Conservation (phyloP, 2,329 filamentous ascomycete species). For the Fusarium luffae region DNA sequence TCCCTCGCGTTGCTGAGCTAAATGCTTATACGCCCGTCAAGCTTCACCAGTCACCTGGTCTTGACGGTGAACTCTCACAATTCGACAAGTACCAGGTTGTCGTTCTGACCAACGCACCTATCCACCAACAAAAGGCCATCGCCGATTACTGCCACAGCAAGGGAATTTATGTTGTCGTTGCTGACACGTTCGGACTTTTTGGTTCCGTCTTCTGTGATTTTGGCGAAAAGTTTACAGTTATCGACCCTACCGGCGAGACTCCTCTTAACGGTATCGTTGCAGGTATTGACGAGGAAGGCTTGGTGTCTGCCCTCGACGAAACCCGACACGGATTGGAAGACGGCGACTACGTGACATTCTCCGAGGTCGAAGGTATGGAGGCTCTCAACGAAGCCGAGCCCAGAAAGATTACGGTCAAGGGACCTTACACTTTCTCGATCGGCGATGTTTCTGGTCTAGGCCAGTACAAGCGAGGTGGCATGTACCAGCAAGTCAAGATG, state of each 20-base stretch:
- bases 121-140: conserved; percentile 83
- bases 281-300: conserved; percentile 85
- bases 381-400: conserved; percentile 84
- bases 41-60: conserved; percentile 73
- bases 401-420: conserved; percentile 92
- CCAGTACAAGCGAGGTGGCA: conserved; percentile 86
- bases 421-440: conserved; percentile 96
- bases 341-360: conserved; percentile 95
- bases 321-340: conserved; percentile 95
- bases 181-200: conserved; percentile 93
- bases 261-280: conserved; percentile 89
- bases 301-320: conserved; percentile 94
- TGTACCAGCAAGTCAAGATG: conserved; percentile 98
- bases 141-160: conserved; percentile 95
- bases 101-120: conserved; percentile 85
- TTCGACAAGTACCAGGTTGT: conserved; percentile 93
- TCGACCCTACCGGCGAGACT: conserved; percentile 91
- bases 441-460: conserved; percentile 90
- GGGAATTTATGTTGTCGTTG: conserved; percentile 87
- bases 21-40: conserved; percentile 95
- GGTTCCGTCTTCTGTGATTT: conserved; percentile 98
- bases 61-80: conserved; percentile 80
- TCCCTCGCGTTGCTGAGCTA: conserved; percentile 89
- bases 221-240: conserved; percentile 89
- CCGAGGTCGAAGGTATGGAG: conserved; percentile 93